phyloP scores from a whole-genome alignment of 108 stramenopile genomes.

The Pseudonitzschia multiseries region DNA sequence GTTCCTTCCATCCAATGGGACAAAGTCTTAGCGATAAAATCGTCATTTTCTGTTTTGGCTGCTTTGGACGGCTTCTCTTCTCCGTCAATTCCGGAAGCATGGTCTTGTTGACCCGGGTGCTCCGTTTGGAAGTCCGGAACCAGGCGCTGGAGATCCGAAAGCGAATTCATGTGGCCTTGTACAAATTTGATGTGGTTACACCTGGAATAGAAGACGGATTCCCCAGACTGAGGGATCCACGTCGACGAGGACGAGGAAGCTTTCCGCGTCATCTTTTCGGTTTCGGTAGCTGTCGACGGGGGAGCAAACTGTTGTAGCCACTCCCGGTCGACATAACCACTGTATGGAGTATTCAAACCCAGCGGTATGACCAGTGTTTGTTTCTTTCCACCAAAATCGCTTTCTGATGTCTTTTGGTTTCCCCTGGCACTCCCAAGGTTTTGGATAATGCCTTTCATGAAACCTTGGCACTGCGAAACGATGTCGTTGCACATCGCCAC shows the following conservation, averaged over 20 bases:
- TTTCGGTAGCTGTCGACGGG: conserved; percentile 2
- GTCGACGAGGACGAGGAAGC: neutral
- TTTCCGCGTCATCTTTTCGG: neutral
- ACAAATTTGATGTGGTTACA: conserved; percentile 42
- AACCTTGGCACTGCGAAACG: conserved; percentile 9
- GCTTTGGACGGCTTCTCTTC: neutral
- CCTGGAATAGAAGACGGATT: conserved; percentile 47
- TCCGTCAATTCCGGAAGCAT: neutral
- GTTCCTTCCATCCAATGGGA: conserved; percentile 26
- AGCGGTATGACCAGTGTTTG: neutral
- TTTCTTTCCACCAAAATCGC: conserved; percentile 11
- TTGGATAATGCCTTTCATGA: conserved; percentile 12
- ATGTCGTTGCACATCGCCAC: conserved; percentile 13
- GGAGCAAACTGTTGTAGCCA: conserved; percentile 30
- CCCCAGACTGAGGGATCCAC: conserved; percentile 61
- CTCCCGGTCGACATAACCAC: conserved; percentile 16
- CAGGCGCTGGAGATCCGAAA: conserved; percentile 32
- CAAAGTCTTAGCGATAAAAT: conserved; percentile 2
- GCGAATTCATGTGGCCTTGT: conserved; percentile 28
- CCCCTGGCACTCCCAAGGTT: neutral
- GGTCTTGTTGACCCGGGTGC: too few species aligned
- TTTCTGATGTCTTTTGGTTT: neutral
- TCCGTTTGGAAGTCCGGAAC: conserved; percentile 25
- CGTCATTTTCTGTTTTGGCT: conserved; percentile 4
- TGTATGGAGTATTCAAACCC: conserved; percentile 31